Evolutionary conservation across 352 stramenopile genomes (phyloP), one percentile per base, ranked within the genome.

Genomic region (Phytophthora rubi): DNA sequence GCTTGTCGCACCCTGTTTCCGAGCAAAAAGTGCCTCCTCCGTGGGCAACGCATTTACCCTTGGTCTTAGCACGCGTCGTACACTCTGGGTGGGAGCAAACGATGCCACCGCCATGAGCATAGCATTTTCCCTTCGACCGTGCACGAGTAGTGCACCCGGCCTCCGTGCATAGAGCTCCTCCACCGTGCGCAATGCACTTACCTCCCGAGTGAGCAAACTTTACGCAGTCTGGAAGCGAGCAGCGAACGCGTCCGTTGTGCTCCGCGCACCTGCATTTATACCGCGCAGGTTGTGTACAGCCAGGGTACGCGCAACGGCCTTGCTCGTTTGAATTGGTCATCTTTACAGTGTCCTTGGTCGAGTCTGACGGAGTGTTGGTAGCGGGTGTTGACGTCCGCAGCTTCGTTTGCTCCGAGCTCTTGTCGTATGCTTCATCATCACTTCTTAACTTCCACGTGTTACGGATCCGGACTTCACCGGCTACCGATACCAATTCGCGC

Each of bases 31-130:
- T 64, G 4, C 62, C 62, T 45, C 62, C 62, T 58, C 53, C 53
- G 18, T 69, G 62, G n/a, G 62, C 62, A 16, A 69, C 37, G 10
- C 62, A 70, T 18, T 53, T 65, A 32, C 55, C 62, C 23, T 57
- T 56, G 2, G 18, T 48, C 47, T 70, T 70, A 4, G 55, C 54
- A 28, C 57, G 54, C 35, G 49, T 65, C 16, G 21, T 65, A 32
- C 62, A 70, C 10, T 48, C 44, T 26, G 62, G 55, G 8, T 70
- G 35, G 28, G 44, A 54, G 12, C 62, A 70, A 3, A 42, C 10
- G 1, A 53, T 18, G 0, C 59, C 59, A 21, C 59, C 59, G 51
- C 59, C 59, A 60, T 66, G 59, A 1, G 59, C 35, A n/a, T 66
- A 66, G 28, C 59, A 66, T 13, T 60, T 66, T 2, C 49, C 48